phyloP scores from a whole-genome alignment of 306 rosid species.

The Luffa aegyptiaca region DNA sequence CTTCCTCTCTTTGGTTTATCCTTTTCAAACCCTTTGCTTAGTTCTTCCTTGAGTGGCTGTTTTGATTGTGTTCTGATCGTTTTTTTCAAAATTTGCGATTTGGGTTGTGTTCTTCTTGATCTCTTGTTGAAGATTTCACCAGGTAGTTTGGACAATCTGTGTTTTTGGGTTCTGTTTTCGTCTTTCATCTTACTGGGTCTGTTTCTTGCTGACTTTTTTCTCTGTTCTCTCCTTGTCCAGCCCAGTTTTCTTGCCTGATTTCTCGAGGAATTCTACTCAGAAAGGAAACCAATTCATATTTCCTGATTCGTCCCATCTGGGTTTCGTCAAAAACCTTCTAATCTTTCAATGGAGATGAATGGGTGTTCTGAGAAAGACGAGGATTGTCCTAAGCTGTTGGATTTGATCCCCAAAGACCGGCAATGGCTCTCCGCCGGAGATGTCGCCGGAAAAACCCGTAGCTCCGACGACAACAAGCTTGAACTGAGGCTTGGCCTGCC shows the following conservation, averaged over 20 bases:
- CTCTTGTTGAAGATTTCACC: background rate
- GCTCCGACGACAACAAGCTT: slow-evolving; percentile 51
- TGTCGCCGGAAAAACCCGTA: slow-evolving; percentile 26
- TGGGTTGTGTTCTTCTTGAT: background rate
- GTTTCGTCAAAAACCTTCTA: background rate
- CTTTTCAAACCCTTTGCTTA: too few species aligned
- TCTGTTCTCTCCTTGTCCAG: slow-evolving; percentile 6
- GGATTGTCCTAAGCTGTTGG: slow-evolving; percentile 46
- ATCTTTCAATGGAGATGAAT: slow-evolving; percentile 28
- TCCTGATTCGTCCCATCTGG: background rate
- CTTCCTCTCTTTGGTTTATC: background rate
- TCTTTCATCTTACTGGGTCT: background rate
- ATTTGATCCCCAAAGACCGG: slow-evolving; percentile 50
- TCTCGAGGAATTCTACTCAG: background rate
- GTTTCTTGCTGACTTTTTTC: background rate
- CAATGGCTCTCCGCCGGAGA: slow-evolving; percentile 39
- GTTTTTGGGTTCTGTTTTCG: background rate
- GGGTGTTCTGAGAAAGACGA: slow-evolving; percentile 47
- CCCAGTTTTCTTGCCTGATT: slow-evolving; percentile 8
- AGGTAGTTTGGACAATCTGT: background rate
- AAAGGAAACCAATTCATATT: background rate
- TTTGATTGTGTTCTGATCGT: background rate
- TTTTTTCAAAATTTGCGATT: background rate
- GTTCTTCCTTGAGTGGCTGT: too few species aligned
- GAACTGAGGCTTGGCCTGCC: slow-evolving; percentile 96